These are phyloP conservation scores for Cardamine occulta DNA, from an alignment of 345 rosid genomes.

Conservation along the genomic window DNA sequence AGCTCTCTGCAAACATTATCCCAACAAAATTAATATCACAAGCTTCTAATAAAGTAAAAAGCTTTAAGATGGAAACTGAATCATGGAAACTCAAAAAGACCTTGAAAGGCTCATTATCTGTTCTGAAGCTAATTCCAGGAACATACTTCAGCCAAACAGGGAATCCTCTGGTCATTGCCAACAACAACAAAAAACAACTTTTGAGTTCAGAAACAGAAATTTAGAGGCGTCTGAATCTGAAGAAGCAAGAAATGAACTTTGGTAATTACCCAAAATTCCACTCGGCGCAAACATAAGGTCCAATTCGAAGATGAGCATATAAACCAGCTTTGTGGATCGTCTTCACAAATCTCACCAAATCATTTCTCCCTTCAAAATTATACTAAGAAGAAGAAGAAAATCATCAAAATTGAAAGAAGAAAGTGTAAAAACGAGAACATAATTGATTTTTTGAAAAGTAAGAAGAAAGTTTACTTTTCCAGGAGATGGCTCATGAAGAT, in stretches of 20 bases:
- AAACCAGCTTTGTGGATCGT: conserved; percentile 81
- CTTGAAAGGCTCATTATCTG: conserved; percentile 99
- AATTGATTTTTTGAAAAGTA: not conserved
- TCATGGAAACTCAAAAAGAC: conserved; percentile 44
- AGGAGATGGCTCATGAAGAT: conserved; percentile 96
- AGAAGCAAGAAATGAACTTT: conserved; percentile 30
- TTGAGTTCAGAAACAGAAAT: conserved; percentile 2
- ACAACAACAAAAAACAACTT: not conserved
- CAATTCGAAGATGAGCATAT: conserved; percentile 95
- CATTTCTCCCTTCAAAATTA: conserved; percentile 92
- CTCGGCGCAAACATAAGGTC: conserved; percentile 98
- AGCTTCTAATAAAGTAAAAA: not conserved
- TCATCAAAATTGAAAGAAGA: not conserved
- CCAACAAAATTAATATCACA: conserved; percentile 28
- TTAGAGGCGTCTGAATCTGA: conserved; percentile 36
- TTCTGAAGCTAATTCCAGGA: conserved; percentile 96
- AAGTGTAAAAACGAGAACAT: not conserved
- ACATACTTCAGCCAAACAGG: conserved; percentile 99
- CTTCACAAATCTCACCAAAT: conserved; percentile 91
- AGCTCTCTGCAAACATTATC: conserved; percentile 68
- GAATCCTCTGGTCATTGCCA: conserved; percentile 69
- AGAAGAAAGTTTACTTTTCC: conserved; percentile 63
- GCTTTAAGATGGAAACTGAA: not conserved
- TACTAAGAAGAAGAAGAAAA: conserved; percentile 52
- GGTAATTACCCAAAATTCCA: conserved; percentile 93